Evolutionary conservation across 371 early-diverging fungal species (phyloP), one percentile per base, ranked within the genome.

Genomic region (Mucor mucedo): DNA sequence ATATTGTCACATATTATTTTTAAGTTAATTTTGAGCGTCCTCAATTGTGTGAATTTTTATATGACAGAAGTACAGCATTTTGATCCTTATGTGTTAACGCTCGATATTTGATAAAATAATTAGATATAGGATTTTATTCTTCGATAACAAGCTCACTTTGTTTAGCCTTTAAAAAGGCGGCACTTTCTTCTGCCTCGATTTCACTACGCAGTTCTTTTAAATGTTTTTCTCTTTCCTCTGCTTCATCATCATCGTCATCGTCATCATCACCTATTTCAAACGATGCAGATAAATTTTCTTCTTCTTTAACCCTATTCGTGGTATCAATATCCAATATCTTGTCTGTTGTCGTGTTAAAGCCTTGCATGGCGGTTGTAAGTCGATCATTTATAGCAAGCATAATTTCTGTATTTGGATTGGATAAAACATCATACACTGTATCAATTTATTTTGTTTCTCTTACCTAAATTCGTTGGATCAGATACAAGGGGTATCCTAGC

Each of bases 211-310:
- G 54, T n/a, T 70, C 68, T 53, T 77, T 72, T 38, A 80, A 55
- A 40, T 68, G 5, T 1, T 70, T 39, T 13, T 41, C 40, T 13
- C 35, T 40, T 41, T 50, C 42, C 41, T 56, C 27, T 4, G 56
- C 38, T 9, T 49, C 47, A 44, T 48, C 40, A 27, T 56, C 49
- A 58, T 52, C 58, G 8, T 58, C 27, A 47, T 47, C 47, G 21
- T 86, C 87, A 13, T 78, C 82, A 55, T 84, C 84, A 7, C 81
- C 84, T 38, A 86, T 71, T 60, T 79, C 77, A 67, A 86, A 84
- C 0, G 86, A 75, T 6, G 69, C 33, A 2, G 65, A 63, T 35
- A 61, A 45, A 14, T 11, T 14, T 33, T 63, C 61, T n/a, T 63
- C 58, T 42, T 48, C 40, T n/a, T n/a, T n/a, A 14, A 35, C 10